Percentiles rank a stretch among this genome's conserved stretches.
Conservation (phyloP, 768 basidiomycete species). For the Suillus plorans region DNA sequence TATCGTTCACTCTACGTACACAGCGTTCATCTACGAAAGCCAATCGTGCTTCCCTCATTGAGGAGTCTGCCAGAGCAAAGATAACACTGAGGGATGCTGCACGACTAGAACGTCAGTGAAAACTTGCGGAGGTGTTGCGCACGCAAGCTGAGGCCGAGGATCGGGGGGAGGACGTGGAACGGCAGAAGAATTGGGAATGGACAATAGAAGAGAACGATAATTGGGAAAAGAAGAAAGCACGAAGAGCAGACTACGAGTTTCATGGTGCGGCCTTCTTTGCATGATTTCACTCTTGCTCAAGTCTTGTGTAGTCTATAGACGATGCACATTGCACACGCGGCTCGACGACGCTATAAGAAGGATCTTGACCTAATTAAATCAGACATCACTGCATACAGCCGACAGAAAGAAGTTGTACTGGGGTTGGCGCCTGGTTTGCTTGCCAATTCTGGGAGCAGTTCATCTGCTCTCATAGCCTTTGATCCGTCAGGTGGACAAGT, state of each 20-base stretch:
- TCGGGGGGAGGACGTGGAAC: conserved; percentile 84
- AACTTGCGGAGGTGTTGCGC: conserved; percentile 84
- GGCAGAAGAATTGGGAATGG: conserved; percentile 93
- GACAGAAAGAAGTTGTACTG: conserved; percentile 83
- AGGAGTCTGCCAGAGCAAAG: conserved; percentile 47
- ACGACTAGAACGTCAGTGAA: conserved; percentile 61
- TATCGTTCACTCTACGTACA: not conserved
- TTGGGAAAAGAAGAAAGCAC: conserved; percentile 89
- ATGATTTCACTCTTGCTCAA: not conserved
- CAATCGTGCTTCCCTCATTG: conserved; percentile 85
- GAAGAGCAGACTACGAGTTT: conserved; percentile 87
- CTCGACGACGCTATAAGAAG: conserved; percentile 88
- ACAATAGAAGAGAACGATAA: conserved; percentile 93
- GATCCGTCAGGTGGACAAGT: conserved; percentile 47
- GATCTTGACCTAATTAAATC: conserved; percentile 87
- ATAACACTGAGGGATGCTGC: not conserved
- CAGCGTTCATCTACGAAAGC: conserved; percentile 77
- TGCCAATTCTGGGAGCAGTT: conserved; percentile 35
- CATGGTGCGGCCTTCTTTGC: conserved; percentile 58
- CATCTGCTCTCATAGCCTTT: conserved; percentile 47
- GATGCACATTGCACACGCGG: conserved; percentile 85
- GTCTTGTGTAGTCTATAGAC: conserved; percentile 58
- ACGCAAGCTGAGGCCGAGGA: conserved; percentile 88
- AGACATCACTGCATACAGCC: conserved; percentile 82
- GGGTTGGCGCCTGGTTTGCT: conserved; percentile 74